Percentiles rank a stretch among this genome's conserved stretches.
phyloP scores from a whole-genome alignment of 176 grass and related monocot genomes.

The Eremochloa ophiuroides region DNA sequence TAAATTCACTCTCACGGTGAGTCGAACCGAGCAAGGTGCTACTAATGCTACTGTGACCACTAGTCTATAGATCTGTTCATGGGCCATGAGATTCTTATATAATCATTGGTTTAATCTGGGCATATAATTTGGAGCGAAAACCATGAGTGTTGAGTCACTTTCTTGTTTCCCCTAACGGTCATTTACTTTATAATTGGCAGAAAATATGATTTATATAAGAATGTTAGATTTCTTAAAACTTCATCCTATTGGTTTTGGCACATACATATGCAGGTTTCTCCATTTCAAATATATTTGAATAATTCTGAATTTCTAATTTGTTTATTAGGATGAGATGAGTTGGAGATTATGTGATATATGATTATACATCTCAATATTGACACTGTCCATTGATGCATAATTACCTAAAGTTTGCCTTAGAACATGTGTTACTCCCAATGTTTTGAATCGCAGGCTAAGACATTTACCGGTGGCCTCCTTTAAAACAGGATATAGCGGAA shows the following conservation, averaged over 20 bases:
- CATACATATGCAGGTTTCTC: not conserved
- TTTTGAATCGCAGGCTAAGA: no score
- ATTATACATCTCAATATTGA: not conserved
- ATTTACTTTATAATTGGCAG: not conserved
- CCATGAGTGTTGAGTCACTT: not conserved
- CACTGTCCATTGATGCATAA: not conserved
- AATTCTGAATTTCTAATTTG: not conserved
- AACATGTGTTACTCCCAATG: not conserved
- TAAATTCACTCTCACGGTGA: no score
- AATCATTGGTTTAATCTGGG: constrained; percentile 2
- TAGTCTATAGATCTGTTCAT: no score
- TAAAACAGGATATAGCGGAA: no score
- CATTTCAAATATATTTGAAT: not conserved
- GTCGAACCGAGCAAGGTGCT: no score
- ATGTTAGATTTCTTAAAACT: no score
- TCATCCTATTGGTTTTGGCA: not conserved
- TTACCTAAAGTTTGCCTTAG: not conserved
- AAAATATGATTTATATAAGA: not conserved
- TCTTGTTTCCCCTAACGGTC: not conserved
- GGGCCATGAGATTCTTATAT: not conserved
- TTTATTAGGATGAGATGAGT: not conserved
- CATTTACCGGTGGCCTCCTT: no score
- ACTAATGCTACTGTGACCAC: no score
- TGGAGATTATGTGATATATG: not conserved
- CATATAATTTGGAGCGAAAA: not conserved